Conservation (phyloP, 495 filamentous ascomycete genomes). For the Hyaloscypha finlandica region DNA sequence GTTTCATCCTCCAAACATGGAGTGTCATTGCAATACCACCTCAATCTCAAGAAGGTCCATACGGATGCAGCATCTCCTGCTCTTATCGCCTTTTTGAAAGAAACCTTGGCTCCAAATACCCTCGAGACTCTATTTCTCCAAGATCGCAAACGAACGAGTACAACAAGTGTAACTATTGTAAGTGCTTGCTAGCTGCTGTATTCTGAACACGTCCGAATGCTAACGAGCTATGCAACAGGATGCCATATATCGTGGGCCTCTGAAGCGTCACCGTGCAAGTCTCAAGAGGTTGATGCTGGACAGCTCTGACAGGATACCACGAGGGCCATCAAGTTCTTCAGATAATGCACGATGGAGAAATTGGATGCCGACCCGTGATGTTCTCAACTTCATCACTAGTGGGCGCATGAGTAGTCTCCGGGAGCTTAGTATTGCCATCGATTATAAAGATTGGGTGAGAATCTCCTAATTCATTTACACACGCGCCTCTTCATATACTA, state of each 20-base stretch:
- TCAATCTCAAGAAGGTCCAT: slow-evolving; percentile 79
- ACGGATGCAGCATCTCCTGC: slow-evolving; percentile 78
- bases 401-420: slow-evolving; percentile 76
- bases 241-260: slow-evolving; percentile 70
- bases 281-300: slow-evolving; percentile 80
- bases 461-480: slow-evolving; percentile 21
- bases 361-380: slow-evolving; percentile 78
- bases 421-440: slow-evolving; percentile 76
- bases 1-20: slow-evolving; percentile 30
- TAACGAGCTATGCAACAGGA: slow-evolving; percentile 38
- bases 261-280: slow-evolving; percentile 72
- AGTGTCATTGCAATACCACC: slow-evolving; percentile 56
- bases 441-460: slow-evolving; percentile 87
- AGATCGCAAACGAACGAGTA: slow-evolving; percentile 59
- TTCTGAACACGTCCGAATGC: slow-evolving; percentile 2
- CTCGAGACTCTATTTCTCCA: slow-evolving; percentile 85
- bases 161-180: slow-evolving; percentile 59
- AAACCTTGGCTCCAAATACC: slow-evolving; percentile 81
- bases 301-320: slow-evolving; percentile 54
- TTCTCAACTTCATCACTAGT: slow-evolving; percentile 77
- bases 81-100: slow-evolving; percentile 81
- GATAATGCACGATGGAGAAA: slow-evolving; percentile 57
- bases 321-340: slow-evolving; percentile 37
- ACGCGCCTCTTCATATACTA: slow-evolving; percentile 28
- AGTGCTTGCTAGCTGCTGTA: not conserved